Evolutionary conservation across 208 protist genomes (phyloP).

Genomic region (Trypanosoma caninum): DNA sequence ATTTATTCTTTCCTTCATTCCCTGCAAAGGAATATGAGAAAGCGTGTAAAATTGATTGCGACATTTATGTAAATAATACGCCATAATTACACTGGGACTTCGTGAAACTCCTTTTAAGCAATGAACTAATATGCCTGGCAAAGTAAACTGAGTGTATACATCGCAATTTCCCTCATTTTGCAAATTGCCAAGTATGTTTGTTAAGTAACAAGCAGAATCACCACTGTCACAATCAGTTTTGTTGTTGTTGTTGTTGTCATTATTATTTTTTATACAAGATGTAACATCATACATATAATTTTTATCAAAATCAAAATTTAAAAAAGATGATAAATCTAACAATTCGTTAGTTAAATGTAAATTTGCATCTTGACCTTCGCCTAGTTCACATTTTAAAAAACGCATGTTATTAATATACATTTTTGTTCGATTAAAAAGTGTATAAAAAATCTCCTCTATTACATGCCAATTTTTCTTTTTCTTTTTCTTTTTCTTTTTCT

Average conservation of each 20-base stretch:
- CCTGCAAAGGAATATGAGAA: neutral
- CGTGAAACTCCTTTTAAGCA: slow-evolving; percentile 74
- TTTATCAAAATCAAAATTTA: too few relatives aligned
- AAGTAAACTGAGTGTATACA: neutral
- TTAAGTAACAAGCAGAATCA: neutral
- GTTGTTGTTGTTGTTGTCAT: neutral
- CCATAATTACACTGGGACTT: slow-evolving; percentile 65
- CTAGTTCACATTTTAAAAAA: too few relatives aligned
- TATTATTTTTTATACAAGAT: neutral
- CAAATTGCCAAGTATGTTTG: neutral
- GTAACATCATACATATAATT: too few relatives aligned
- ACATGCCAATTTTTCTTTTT: too few relatives aligned
- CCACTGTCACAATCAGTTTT: neutral
- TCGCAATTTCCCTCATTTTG: neutral
- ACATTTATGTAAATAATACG: slow-evolving; percentile 46
- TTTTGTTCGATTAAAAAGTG: too few relatives aligned
- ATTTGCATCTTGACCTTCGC: too few relatives aligned
- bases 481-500: neutral
- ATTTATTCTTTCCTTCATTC: neutral
- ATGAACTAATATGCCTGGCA: slow-evolving; percentile 71
- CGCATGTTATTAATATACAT: too few relatives aligned
- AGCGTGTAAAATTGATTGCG: slow-evolving; percentile 10
- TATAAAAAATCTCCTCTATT: too few relatives aligned
- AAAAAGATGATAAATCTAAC: too few relatives aligned
- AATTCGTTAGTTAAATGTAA: too few relatives aligned